Evolutionary conservation across 495 filamentous ascomycete species (phyloP).

Genomic region (Hypoxylon rickii): DNA sequence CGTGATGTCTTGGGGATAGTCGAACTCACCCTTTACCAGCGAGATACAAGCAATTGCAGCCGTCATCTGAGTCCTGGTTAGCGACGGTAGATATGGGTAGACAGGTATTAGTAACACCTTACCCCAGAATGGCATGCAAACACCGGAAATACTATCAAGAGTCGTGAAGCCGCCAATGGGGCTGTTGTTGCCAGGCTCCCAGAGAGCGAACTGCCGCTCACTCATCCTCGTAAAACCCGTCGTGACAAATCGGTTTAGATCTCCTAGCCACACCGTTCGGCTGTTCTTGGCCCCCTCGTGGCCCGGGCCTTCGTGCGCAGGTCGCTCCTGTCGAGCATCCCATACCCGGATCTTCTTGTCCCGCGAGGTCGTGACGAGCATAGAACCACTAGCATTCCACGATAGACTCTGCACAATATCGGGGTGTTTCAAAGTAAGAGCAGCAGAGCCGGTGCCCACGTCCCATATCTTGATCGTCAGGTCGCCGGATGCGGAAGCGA

Average conservation of each 20-base stretch:
- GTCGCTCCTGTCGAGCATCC: constrained; percentile 92
- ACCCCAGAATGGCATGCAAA: constrained; percentile 99
- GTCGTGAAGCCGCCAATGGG: constrained; percentile 87
- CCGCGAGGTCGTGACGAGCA: constrained; percentile 90
- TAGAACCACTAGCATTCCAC: constrained; percentile 89
- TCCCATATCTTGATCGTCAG: constrained; percentile 97
- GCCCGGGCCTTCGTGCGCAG: constrained; percentile 81
- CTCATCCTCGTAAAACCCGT: constrained; percentile 99
- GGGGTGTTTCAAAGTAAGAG: constrained; percentile 75
- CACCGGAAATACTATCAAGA: constrained; percentile 92
- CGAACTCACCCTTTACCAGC: constrained; percentile 88
- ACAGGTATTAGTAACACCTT: constrained; percentile 13
- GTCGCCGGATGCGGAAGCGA: constrained; percentile 94
- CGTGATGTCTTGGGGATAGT: neutral
- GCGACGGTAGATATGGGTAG: constrained; percentile 8
- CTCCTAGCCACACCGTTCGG: constrained; percentile 93
- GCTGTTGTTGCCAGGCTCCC: constrained; percentile 85
- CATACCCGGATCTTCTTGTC: constrained; percentile 98
- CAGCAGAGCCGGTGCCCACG: constrained; percentile 74
- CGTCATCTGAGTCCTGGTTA: constrained; percentile 65
- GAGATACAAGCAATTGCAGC: constrained; percentile 88
- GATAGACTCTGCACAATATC: constrained; percentile 95
- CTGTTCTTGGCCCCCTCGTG: constrained; percentile 97
- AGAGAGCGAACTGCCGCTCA: constrained; percentile 91
- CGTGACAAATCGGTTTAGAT: constrained; percentile 90